Conservation (phyloP, 2,329 filamentous ascomycete species). For the Diaporthe citri region DNA sequence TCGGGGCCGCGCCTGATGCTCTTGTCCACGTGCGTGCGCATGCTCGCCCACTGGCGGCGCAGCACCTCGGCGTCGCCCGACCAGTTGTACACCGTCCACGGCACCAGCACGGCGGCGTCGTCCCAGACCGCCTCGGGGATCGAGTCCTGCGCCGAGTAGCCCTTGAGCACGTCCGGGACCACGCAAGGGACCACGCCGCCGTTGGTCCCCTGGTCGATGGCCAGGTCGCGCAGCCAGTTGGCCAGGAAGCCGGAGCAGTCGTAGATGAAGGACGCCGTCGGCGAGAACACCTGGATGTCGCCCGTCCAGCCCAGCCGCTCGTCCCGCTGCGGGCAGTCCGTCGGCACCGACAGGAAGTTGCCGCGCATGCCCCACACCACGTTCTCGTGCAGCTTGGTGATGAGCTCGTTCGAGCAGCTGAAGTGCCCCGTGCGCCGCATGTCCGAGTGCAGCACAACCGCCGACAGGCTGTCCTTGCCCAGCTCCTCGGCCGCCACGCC, state of each 20-base stretch:
- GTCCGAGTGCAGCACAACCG: constrained; percentile 62
- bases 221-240: constrained; percentile 63
- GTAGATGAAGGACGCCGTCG: constrained; percentile 66
- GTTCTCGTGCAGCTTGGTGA: constrained; percentile 69
- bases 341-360: constrained; percentile 69
- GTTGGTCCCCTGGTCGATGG: constrained; percentile 50
- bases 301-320: constrained; percentile 68
- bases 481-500: constrained; percentile 52
- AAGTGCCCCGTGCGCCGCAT: constrained; percentile 64
- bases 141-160: constrained; percentile 36
- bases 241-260: constrained; percentile 63
- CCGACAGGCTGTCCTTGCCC: constrained; percentile 43
- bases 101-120: constrained; percentile 49
- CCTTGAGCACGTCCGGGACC: constrained; percentile 47
- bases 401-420: constrained; percentile 60
- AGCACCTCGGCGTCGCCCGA: constrained; percentile 49
- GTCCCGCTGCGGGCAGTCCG: constrained; percentile 69
- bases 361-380: constrained; percentile 68
- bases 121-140: constrained; percentile 50
- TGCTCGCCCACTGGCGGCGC: constrained; percentile 45
- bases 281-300: constrained; percentile 62
- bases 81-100: constrained; percentile 48
- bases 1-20: constrained; percentile 46
- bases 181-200: constrained; percentile 50
- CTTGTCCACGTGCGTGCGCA: constrained; percentile 48